Conservation (phyloP, 2,329 filamentous ascomycete species). For the Botrytis aclada region DNA sequence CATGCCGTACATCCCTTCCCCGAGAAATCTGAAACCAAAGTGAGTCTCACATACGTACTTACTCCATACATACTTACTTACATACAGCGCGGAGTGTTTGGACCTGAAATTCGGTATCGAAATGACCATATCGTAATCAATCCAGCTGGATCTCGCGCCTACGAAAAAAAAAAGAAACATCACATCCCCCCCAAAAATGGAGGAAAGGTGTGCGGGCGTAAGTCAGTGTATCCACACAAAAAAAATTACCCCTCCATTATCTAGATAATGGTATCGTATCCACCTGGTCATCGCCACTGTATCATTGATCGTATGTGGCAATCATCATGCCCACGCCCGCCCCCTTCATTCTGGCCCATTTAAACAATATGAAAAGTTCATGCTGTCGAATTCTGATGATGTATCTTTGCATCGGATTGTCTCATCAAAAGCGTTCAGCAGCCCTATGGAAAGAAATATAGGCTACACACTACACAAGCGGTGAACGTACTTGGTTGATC, state of each 20-base stretch:
- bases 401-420: background rate
- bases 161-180: background rate
- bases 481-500: background rate
- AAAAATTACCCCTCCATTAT: conserved; percentile 2
- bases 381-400: background rate
- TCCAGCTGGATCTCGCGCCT: background rate
- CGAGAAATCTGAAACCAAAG: background rate
- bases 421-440: background rate
- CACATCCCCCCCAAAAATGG: background rate
- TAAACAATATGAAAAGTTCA: background rate
- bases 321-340: background rate
- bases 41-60: background rate
- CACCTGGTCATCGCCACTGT: background rate
- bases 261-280: background rate
- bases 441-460: background rate
- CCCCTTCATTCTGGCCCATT: background rate
- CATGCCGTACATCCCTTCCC: background rate
- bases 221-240: conserved; percentile 1
- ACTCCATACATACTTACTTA: background rate
- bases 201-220: background rate
- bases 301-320: background rate
- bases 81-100: background rate
- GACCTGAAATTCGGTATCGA: background rate
- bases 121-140: background rate
- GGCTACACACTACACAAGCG: background rate